phyloP scores from a whole-genome alignment of 1,284 basidiomycete species.

The Boletus sp. region DNA sequence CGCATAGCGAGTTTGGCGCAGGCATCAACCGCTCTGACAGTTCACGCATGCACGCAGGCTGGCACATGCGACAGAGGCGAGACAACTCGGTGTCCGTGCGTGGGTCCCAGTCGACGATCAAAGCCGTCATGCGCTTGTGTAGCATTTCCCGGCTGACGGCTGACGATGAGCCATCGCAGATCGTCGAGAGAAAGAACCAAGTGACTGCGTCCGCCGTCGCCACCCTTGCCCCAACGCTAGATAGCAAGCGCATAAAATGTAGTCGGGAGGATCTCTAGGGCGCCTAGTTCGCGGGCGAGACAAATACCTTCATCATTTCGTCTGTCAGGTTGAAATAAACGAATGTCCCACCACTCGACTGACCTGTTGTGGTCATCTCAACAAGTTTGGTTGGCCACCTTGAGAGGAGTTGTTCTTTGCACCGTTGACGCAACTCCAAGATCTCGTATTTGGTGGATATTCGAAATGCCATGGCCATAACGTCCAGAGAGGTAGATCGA shows the following conservation, averaged over 20 bases:
- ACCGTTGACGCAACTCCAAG: constrained; percentile 27
- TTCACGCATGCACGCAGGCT: constrained; percentile 11
- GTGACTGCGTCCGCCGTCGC: constrained; percentile 33
- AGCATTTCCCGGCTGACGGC: constrained; percentile 34
- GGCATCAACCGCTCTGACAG: constrained; percentile 20
- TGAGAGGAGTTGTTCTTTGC: constrained; percentile 21
- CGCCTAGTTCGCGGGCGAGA: constrained; percentile 28
- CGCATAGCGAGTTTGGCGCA: constrained; percentile 17
- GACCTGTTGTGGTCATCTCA: constrained; percentile 32
- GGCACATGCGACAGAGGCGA: constrained; percentile 12
- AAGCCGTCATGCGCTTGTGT: constrained; percentile 22
- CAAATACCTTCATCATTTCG: constrained; percentile 24
- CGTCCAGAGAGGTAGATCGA: constrained; percentile 24
- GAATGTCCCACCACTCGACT: constrained; percentile 4
- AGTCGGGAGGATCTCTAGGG: constrained; percentile 33
- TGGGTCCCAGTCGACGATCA: constrained; percentile 17
- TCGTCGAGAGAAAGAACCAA: constrained; percentile 29
- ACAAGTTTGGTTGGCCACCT: constrained; percentile 33
- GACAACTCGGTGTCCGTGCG: background rate
- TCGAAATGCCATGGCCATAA: constrained; percentile 29
- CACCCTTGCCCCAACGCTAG: constrained; percentile 25
- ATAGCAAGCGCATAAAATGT: constrained; percentile 36
- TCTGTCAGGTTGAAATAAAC: background rate
- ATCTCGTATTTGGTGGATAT: constrained; percentile 38
- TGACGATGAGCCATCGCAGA: constrained; percentile 32